Evolutionary conservation across 495 filamentous ascomycete species (phyloP).

Genomic region (Penicillium ucsense): DNA sequence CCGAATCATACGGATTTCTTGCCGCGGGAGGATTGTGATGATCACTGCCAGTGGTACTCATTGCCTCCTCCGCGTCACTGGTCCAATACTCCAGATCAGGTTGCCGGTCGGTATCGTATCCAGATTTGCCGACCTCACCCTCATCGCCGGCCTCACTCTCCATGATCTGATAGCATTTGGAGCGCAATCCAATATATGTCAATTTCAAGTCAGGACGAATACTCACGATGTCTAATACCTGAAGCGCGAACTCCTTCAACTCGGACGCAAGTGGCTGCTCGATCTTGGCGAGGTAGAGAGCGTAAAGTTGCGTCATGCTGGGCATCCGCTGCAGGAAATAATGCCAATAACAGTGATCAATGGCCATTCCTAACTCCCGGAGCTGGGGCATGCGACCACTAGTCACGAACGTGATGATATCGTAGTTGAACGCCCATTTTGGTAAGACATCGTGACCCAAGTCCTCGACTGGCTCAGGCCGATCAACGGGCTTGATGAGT

Average conservation of each 20-base stretch:
- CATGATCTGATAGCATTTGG: constrained; percentile 83
- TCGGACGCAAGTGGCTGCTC: constrained; percentile 49
- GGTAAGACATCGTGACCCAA: constrained; percentile 41
- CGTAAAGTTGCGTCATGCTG: constrained; percentile 61
- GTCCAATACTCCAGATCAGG: constrained; percentile 30
- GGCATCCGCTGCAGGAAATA: constrained; percentile 78
- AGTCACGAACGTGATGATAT: constrained; percentile 67
- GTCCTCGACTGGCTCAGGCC: constrained; percentile 22
- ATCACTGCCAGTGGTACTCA: constrained; percentile 27
- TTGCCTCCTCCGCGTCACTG: constrained; percentile 32
- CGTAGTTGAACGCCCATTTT: constrained; percentile 69
- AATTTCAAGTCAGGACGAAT: constrained; percentile 78
- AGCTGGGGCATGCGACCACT: constrained; percentile 73
- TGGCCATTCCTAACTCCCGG: constrained; percentile 63
- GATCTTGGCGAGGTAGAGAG: constrained; percentile 71
- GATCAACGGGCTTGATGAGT: constrained; percentile 63
- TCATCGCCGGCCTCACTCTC: constrained; percentile 48
- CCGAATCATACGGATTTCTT: constrained; percentile 23
- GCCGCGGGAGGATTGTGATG: constrained; percentile 30
- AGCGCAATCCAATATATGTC: constrained; percentile 70
- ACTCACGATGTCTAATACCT: constrained; percentile 77
- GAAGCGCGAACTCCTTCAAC: constrained; percentile 66
- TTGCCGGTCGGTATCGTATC: constrained; percentile 20
- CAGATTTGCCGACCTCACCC: constrained; percentile 8
- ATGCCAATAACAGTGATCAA: constrained; percentile 87